Evolutionary conservation across 768 basidiomycete species (phyloP).

Genomic region (Serendipita sp.): DNA sequence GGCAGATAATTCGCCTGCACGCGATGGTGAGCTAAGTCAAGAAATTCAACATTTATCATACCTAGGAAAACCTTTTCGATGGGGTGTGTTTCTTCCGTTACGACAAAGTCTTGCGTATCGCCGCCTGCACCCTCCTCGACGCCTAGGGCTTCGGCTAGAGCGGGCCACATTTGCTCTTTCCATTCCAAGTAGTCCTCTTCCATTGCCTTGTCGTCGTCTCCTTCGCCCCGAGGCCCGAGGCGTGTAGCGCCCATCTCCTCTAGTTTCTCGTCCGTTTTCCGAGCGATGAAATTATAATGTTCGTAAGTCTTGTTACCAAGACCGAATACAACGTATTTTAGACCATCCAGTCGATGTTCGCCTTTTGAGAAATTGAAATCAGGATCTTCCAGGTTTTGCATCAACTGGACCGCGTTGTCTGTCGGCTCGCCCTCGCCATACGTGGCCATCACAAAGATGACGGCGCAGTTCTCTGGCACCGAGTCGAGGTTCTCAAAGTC

Average conservation of each 20-base stretch:
- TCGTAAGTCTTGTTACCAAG: conserved; percentile 91
- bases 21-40: conserved; percentile 10
- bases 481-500: conserved; percentile 94
- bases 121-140: conserved; percentile 96
- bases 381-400: conserved; percentile 80
- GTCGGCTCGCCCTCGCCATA: conserved; percentile 99
- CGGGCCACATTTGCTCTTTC: conserved; percentile 97
- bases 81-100: conserved; percentile 66
- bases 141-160: conserved; percentile 61
- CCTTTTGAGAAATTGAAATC: conserved; percentile 79
- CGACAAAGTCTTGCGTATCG: conserved; percentile 84
- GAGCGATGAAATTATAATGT: conserved; percentile 85
- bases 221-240: conserved; percentile 83
- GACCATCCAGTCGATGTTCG: conserved; percentile 52
- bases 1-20: conserved; percentile 78
- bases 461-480: conserved; percentile 71
- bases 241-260: conserved; percentile 65
- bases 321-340: conserved; percentile 90
- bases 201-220: conserved; percentile 99
- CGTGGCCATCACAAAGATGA: conserved; percentile 92
- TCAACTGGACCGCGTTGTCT: conserved; percentile 88
- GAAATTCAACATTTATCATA: conserved; percentile 20
- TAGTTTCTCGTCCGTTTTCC: conserved; percentile 58
- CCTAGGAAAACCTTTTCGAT: conserved; percentile 87
- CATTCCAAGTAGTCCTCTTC: conserved; percentile 98